These are phyloP conservation scores for Malus hybrid DNA, from an alignment of 331 rosid genomes.

Conservation along the genomic window DNA sequence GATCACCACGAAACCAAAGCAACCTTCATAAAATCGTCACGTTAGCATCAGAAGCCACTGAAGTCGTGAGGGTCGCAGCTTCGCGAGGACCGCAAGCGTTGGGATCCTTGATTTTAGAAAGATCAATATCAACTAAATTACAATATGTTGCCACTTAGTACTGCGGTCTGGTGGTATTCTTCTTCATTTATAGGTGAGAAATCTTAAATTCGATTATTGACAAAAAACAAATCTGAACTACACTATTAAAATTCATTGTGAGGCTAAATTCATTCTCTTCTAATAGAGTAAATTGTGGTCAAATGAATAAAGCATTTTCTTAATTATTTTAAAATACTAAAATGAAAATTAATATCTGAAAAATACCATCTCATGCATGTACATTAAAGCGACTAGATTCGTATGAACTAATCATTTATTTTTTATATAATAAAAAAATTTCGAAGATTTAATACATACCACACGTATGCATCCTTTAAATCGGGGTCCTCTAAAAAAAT, in stretches of 20 bases:
- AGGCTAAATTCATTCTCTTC: rapidly evolving
- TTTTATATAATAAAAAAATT: background rate
- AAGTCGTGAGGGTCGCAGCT: no score
- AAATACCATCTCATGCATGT: background rate
- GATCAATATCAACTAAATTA: no score
- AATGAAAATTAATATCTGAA: background rate
- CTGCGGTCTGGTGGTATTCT: no score
- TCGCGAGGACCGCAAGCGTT: no score
- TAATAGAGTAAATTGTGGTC: background rate
- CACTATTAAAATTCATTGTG: no score
- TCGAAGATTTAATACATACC: background rate
- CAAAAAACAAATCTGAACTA: no score
- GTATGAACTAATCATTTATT: background rate
- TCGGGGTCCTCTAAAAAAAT: background rate
- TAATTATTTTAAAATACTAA: background rate
- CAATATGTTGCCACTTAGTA: no score
- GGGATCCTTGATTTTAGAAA: no score
- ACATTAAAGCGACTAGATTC: background rate
- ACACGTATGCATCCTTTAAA: background rate
- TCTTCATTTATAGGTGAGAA: rapidly evolving
- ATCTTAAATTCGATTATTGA: rapidly evolving
- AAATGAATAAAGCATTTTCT: background rate
- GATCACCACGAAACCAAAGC: no score
- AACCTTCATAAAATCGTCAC: no score
- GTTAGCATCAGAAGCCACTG: no score